Percentiles rank a stretch among this genome's conserved stretches.
These are phyloP conservation scores for Pelargonium cotyledonis DNA, from an alignment of 441 rosid genomes.

Conservation along the genomic window DNA sequence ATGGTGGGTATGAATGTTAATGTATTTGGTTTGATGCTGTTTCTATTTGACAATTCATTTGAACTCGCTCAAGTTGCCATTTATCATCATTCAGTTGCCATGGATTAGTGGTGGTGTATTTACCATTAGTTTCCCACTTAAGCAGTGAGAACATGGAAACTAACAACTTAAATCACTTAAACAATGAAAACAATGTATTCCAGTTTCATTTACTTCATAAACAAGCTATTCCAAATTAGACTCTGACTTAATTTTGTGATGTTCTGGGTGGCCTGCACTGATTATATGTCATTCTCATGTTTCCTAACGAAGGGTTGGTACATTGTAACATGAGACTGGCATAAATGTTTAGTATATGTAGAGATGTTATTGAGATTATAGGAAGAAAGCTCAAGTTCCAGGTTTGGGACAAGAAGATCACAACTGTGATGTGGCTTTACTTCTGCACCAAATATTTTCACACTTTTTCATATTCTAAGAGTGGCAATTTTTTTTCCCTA, in stretches of 20 bases:
- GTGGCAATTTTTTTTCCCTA: too few relatives aligned
- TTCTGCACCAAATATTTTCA: too few relatives aligned
- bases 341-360: conserved; percentile 2
- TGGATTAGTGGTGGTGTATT: background rate
- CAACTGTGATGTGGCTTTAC: too few relatives aligned
- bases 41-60: conserved; percentile 3
- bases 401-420: background rate
- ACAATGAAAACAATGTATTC: background rate
- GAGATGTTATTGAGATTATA: background rate
- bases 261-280: background rate
- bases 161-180: background rate
- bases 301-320: too few relatives aligned
- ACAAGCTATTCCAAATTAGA: background rate
- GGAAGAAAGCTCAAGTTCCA: background rate
- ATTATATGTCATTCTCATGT: too few relatives aligned
- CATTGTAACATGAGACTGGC: too few relatives aligned
- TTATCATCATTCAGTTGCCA: background rate
- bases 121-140: background rate
- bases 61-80: background rate
- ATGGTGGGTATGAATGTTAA: background rate
- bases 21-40: background rate
- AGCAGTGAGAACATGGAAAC: background rate
- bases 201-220: too few relatives aligned
- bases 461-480: too few relatives aligned
- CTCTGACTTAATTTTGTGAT: background rate